Evolutionary conservation across 441 rosid species (phyloP).

Genomic region (Cnidoscolus chayamansa): DNA sequence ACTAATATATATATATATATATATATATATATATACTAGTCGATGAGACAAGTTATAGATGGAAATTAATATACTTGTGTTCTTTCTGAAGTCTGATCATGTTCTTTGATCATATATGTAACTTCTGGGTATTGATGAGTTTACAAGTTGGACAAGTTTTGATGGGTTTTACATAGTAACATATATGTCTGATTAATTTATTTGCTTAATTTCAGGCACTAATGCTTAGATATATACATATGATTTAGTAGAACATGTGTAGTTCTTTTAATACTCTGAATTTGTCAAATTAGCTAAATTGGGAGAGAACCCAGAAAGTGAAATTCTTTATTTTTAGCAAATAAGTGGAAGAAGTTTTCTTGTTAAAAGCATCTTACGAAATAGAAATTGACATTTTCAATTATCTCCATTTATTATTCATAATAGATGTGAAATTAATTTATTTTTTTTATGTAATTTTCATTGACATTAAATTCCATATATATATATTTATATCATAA

Average conservation of each 20-base stretch:
- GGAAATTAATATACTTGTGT: neutral
- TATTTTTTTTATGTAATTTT: too few species aligned
- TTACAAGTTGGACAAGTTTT: conserved; percentile 1
- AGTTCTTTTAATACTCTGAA: neutral
- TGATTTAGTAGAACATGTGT: neutral
- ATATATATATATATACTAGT: too few species aligned
- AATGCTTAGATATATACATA: neutral
- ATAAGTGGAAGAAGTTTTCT: too few species aligned
- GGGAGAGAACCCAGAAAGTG: neutral
- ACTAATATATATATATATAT: too few species aligned
- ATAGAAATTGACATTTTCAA: too few species aligned
- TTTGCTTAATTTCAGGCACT: neutral
- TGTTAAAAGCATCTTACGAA: too few species aligned
- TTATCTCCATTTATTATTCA: too few species aligned
- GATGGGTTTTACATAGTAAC: conserved; percentile 17
- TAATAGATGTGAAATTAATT: too few species aligned
- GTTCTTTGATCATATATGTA: neutral
- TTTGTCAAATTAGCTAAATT: neutral
- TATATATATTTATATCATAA: too few species aligned
- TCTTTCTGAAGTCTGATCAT: neutral
- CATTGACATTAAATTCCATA: too few species aligned
- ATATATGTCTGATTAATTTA: neutral
- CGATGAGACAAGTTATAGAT: too few species aligned
- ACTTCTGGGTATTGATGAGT: neutral
- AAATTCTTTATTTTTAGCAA: neutral